Conservation (phyloP, 2,329 filamentous ascomycete genomes). For the Aureobasidium sp. region DNA sequence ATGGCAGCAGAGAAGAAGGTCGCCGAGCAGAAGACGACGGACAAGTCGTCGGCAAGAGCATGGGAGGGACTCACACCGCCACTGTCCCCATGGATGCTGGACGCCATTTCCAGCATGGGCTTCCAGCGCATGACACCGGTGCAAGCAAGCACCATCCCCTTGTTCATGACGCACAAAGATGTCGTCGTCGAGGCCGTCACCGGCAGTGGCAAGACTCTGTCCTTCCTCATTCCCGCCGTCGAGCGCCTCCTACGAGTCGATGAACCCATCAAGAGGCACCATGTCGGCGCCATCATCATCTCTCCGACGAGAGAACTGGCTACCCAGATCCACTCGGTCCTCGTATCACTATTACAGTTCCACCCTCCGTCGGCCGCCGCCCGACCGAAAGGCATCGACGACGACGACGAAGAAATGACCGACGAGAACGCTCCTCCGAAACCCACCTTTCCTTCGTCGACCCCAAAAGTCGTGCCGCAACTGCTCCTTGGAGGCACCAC, state of each 20-base stretch:
- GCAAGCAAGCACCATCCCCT: conserved; percentile 82
- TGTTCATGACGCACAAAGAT: conserved; percentile 84
- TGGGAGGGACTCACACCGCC: conserved; percentile 64
- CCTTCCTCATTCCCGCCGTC: conserved; percentile 75
- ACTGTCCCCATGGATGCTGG: conserved; percentile 74
- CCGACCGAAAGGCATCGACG: conserved; percentile 34
- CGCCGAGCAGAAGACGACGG: conserved; percentile 1
- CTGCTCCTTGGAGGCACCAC: conserved; percentile 78
- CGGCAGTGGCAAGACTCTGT: conserved; percentile 81
- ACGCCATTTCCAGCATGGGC: conserved; percentile 75
- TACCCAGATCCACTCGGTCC: conserved; percentile 76
- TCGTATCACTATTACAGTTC: conserved; percentile 69
- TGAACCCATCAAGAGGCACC: conserved; percentile 78
- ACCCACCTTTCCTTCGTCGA: conserved; percentile 37
- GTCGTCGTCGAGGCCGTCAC: conserved; percentile 90
- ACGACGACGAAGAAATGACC: conserved; percentile 33
- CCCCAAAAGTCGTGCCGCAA: conserved; percentile 64
- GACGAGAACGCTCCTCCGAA: conserved; percentile 30
- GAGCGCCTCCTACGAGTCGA: conserved; percentile 72
- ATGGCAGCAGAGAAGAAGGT: conserved; percentile 7
- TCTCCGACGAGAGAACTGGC: conserved; percentile 89
- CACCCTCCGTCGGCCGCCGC: conserved; percentile 68
- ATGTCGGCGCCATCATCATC: conserved; percentile 83
- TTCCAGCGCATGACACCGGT: conserved; percentile 86
- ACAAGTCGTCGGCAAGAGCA: conserved; percentile 37